A percentile compares a stretch with the other conserved stretches of the same genome.
Conservation (phyloP, 495 filamentous ascomycete genomes). For the Niebla homalea region DNA sequence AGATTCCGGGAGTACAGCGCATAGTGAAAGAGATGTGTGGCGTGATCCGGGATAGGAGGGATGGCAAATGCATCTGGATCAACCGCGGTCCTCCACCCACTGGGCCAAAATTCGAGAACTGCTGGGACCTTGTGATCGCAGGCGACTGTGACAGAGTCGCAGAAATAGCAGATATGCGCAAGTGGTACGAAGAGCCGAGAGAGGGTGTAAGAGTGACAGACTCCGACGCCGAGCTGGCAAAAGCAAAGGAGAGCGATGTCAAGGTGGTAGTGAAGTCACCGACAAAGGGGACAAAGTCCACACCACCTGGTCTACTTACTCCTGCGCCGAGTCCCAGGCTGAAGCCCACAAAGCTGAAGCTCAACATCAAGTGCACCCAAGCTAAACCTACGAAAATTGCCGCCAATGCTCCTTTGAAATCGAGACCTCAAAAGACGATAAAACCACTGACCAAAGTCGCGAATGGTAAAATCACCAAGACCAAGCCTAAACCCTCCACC, state of each 20-base stretch:
- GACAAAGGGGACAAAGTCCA: conserved; percentile 21
- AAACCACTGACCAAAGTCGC: conserved; percentile 5
- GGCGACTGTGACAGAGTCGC: conserved; percentile 86
- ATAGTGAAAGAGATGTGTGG: conserved; percentile 85
- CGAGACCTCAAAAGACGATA: conserved; percentile 13
- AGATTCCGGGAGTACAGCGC: conserved; percentile 81
- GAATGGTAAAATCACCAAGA: conserved; percentile 14
- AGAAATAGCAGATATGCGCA: conserved; percentile 53
- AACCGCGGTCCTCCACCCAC: conserved; percentile 73
- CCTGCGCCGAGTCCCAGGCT: conserved; percentile 46
- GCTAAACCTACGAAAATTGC: conserved; percentile 12
- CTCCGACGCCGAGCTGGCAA: conserved; percentile 28
- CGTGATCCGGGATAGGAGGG: conserved; percentile 60
- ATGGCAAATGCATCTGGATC: conserved; percentile 90
- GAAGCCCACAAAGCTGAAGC: conserved; percentile 30
- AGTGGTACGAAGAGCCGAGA: conserved; percentile 53
- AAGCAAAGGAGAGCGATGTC: conserved; percentile 19
- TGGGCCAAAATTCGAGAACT: conserved; percentile 74
- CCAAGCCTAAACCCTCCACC: conserved; percentile 14
- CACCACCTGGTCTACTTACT: conserved; percentile 43
- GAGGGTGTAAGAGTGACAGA: conserved; percentile 33
- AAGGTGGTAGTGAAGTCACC: conserved; percentile 31
- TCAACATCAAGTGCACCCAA: conserved; percentile 10
- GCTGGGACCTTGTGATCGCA: conserved; percentile 80
- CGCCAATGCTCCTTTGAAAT: conserved; percentile 6